Evolutionary conservation across 352 stramenopile genomes (phyloP), one percentile per base, ranked within the genome.

Genomic region (Discostella stelligera): DNA sequence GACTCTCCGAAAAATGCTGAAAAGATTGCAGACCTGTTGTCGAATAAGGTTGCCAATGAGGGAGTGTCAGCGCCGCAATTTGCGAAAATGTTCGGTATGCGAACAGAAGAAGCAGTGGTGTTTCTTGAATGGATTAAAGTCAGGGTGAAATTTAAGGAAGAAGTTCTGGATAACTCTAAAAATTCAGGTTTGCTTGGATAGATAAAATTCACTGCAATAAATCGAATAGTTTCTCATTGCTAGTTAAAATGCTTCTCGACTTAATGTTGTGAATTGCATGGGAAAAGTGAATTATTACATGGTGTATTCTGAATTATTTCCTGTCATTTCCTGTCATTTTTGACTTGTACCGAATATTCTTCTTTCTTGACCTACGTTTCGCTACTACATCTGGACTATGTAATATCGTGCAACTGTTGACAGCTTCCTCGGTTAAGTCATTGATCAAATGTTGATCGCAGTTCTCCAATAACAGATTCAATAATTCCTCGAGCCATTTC

Each of bases 111-210:
- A 71, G 84, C 84, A 8, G 81, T 90, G 0, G 82, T 90, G 8
- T 88, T 90, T 73, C 77, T 90, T 23, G 84, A 87, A 81, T 90
- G 84, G 84, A 88, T 89, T 61, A 82, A 90, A 62, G 74, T 85
- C 49, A 77, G 81, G 66, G 71, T 90, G 14, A 84, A 90, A 50
- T 90, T 90, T 56, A 90, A 90, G 58, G 72, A 88, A 59, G 54
- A 88, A 62, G 67, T 79, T 9, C 66, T 90, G 21, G 79, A 88
- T 80, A 78, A 59, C 32, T 74, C 84, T 3, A 90, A 88, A 68
- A 80, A 83, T 37, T 62, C 72, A 46, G 83, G 83, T 30, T 79
- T 89, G 23, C 48, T 54, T 58, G 20, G 37, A 44, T 44, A 44
- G 37, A 44, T 44, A 44, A 0, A 5, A 5, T 32, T 2, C 27